phyloP scores from a whole-genome alignment of 2,329 filamentous ascomycete species.

The Colletotrichum karsti region DNA sequence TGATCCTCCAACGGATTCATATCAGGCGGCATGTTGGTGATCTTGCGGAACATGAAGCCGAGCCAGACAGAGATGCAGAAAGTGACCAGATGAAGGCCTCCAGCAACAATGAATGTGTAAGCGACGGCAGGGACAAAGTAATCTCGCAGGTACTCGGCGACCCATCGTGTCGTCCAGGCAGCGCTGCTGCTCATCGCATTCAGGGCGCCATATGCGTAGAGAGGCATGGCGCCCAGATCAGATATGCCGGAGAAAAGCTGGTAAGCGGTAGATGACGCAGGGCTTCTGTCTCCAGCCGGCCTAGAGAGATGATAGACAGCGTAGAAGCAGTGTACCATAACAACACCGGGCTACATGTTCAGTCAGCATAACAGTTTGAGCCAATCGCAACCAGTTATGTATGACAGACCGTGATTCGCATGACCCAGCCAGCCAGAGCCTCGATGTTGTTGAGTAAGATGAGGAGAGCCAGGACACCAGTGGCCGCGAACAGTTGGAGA shows the following conservation, averaged over 20 bases:
- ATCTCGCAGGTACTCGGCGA: conserved; percentile 60
- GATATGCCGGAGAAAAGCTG: conserved; percentile 82
- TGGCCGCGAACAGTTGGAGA: conserved; percentile 72
- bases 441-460: conserved; percentile 78
- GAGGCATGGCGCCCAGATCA: conserved; percentile 66
- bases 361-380: conserved; percentile 25
- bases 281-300: conserved; percentile 74
- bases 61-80: conserved; percentile 79
- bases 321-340: conserved; percentile 77
- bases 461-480: conserved; percentile 77
- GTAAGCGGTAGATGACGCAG: conserved; percentile 86
- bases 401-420: conserved; percentile 77
- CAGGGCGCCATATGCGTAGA: conserved; percentile 65
- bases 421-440: conserved; percentile 74
- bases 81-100: conserved; percentile 75
- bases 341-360: conserved; percentile 74
- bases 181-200: conserved; percentile 51
- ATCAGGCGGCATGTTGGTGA: conserved; percentile 84
- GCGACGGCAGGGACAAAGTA: conserved; percentile 74
- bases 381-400: background rate
- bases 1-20: conserved; percentile 94
- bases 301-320: conserved; percentile 82
- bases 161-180: conserved; percentile 75
- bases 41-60: conserved; percentile 81
- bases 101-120: conserved; percentile 70